Percentiles rank a stretch among this genome's conserved stretches.
Conservation (phyloP, 1,284 basidiomycete genomes). For the Trametes versicolor region DNA sequence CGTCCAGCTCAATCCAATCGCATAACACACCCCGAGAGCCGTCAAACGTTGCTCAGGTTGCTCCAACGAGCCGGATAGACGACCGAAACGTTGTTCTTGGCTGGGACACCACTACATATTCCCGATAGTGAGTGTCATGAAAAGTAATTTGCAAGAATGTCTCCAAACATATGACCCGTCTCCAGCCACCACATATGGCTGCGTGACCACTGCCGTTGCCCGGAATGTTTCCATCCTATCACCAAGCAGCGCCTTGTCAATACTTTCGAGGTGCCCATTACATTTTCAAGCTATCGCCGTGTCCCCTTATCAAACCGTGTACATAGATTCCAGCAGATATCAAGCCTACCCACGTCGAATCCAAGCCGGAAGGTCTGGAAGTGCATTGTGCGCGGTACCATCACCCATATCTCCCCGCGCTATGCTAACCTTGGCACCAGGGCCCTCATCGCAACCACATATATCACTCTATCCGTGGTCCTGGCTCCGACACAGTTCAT, state of each 20-base stretch:
- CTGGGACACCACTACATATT: constrained; percentile 74
- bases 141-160: not conserved
- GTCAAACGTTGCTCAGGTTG: constrained; percentile 42
- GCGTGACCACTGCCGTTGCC: constrained; percentile 90
- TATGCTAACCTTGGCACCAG: constrained; percentile 44
- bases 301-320: not conserved
- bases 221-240: constrained; percentile 86
- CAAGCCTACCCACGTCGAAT: constrained; percentile 67
- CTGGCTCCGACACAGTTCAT: constrained; percentile 82
- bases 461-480: constrained; percentile 87
- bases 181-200: constrained; percentile 77
- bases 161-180: not conserved
- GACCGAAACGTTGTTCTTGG: constrained; percentile 70
- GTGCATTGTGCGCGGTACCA: constrained; percentile 66
- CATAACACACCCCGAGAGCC: not conserved
- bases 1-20: not conserved
- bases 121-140: constrained; percentile 68
- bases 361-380: constrained; percentile 72
- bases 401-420: not conserved
- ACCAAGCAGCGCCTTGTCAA: constrained; percentile 93
- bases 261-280: constrained; percentile 75
- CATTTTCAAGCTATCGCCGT: not conserved
- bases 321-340: constrained; percentile 80
- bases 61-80: constrained; percentile 67
- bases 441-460: constrained; percentile 73